Conservation (phyloP, 352 stramenopile genomes). For the Globisporangium splendens region DNA sequence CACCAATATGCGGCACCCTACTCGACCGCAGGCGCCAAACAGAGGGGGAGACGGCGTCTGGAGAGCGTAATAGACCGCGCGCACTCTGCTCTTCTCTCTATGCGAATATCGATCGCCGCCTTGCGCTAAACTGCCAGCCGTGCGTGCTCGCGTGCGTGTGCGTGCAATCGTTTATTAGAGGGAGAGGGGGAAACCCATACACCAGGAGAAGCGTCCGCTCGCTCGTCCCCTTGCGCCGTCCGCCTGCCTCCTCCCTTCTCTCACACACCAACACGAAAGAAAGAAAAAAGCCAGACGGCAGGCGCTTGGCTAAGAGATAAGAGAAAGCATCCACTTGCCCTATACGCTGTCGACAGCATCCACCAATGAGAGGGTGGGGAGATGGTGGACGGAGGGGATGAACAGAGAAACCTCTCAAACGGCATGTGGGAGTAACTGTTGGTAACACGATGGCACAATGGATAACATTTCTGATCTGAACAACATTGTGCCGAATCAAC, state of each 20-base stretch:
- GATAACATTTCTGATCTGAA: no score
- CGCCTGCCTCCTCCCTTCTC: background rate
- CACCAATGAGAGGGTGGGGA: background rate
- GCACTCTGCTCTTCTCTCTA: no score
- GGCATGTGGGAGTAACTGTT: background rate
- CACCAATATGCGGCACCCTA: no score
- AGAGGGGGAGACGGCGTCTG: no score
- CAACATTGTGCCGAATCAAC: no score
- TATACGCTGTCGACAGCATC: background rate
- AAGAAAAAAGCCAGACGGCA: background rate
- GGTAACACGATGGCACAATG: no score
- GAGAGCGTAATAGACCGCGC: no score
- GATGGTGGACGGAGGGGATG: background rate
- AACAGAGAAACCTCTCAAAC: background rate
- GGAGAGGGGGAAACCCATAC: background rate
- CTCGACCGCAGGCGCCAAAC: no score
- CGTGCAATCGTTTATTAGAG: slow-evolving; percentile 1
- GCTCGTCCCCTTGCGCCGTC: background rate
- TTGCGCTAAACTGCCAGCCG: no score
- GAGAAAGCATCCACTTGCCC: background rate
- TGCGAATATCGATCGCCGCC: no score
- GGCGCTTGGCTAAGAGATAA: no score
- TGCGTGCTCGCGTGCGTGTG: background rate
- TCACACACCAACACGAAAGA: slow-evolving; percentile 1
- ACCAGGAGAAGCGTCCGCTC: background rate